Conservation (phyloP, 2,329 filamentous ascomycete species). For the Claviceps pusilla region DNA sequence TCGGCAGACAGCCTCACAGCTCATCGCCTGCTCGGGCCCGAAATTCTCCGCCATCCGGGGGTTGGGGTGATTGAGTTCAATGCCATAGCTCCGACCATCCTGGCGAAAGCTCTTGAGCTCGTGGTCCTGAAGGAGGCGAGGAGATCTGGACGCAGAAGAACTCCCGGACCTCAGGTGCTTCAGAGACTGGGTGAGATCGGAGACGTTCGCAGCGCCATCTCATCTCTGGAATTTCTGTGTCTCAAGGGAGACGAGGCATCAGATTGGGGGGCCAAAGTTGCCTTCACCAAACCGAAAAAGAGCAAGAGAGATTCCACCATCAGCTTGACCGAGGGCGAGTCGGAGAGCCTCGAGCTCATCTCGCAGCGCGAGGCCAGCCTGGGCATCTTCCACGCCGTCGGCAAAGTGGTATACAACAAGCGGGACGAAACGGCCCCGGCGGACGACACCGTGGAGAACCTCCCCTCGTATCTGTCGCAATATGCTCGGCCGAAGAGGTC, state of each 20-base stretch:
- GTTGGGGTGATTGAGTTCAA: slow-evolving; percentile 84
- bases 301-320: slow-evolving; percentile 35
- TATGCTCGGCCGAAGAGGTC: slow-evolving; percentile 45
- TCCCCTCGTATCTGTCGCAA: slow-evolving; percentile 45
- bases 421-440: slow-evolving; percentile 41
- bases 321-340: slow-evolving; percentile 58
- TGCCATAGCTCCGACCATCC: slow-evolving; percentile 68
- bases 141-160: slow-evolving; percentile 57
- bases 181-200: slow-evolving; percentile 72
- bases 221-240: slow-evolving; percentile 83
- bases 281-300: slow-evolving; percentile 54
- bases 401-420: slow-evolving; percentile 95
- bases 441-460: slow-evolving; percentile 30
- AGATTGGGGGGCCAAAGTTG: slow-evolving; percentile 61
- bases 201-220: slow-evolving; percentile 84
- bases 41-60: slow-evolving; percentile 68
- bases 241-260: slow-evolving; percentile 61
- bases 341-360: slow-evolving; percentile 64
- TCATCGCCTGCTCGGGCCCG: slow-evolving; percentile 73
- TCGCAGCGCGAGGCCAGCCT: slow-evolving; percentile 78
- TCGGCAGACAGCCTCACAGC: slow-evolving; percentile 85
- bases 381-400: slow-evolving; percentile 90
- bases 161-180: slow-evolving; percentile 64
- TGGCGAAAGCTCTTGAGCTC: slow-evolving; percentile 69
- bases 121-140: slow-evolving; percentile 75